Evolutionary conservation across 2,329 filamentous ascomycete species (phyloP).

Genomic region (Aspergillus eucalypticola): DNA sequence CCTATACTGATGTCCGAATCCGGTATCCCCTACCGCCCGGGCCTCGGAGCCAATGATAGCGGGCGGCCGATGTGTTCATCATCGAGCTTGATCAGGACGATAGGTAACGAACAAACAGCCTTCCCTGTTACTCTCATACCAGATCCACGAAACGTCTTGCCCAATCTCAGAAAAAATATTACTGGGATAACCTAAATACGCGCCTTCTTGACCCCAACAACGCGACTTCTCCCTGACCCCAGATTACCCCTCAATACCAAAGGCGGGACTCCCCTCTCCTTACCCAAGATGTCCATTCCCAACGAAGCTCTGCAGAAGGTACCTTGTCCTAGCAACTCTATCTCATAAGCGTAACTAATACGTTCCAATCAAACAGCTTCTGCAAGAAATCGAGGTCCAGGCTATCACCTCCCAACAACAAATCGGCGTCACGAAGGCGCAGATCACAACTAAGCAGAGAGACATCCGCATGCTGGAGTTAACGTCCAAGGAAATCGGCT

Average conservation of each 20-base stretch:
- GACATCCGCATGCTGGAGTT: constrained; percentile 87
- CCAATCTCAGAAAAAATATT: background rate
- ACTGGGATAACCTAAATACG: background rate
- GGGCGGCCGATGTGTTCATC: constrained; percentile 16
- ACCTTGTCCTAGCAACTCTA: constrained; percentile 4
- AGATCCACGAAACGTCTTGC: background rate
- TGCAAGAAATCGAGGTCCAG: constrained; percentile 92
- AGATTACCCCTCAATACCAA: constrained; percentile 7
- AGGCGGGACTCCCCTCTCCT: constrained; percentile 5
- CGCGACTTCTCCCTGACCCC: background rate
- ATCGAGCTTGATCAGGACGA: background rate
- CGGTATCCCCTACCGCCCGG: constrained; percentile 10
- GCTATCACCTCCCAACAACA: constrained; percentile 88
- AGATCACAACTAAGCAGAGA: constrained; percentile 81
- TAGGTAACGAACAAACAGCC: background rate
- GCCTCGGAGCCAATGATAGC: constrained; percentile 11
- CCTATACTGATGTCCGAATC: constrained; percentile 17
- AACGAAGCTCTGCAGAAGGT: constrained; percentile 96
- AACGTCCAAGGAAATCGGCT: constrained; percentile 79
- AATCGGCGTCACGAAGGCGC: constrained; percentile 79
- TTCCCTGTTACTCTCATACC: background rate
- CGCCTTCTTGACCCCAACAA: background rate
- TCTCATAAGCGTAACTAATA: background rate
- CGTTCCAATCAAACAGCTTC: constrained; percentile 58
- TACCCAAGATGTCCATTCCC: constrained; percentile 76